phyloP scores from a whole-genome alignment of 2,329 filamentous ascomycete species.

The Calonectria leucothoes region DNA sequence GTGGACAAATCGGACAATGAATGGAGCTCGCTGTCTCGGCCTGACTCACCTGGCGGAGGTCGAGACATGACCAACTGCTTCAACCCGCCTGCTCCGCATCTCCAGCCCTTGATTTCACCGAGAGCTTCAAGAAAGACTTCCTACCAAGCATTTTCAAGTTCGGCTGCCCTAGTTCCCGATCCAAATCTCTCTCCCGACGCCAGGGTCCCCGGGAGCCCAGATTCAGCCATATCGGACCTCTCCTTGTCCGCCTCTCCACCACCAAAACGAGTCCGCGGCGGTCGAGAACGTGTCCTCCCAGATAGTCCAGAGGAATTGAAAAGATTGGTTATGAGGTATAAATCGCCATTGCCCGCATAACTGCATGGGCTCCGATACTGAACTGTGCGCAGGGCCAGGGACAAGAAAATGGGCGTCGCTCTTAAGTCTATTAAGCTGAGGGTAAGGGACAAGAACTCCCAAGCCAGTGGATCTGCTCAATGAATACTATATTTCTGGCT shows the following conservation, averaged over 20 bases:
- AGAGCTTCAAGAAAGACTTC: no score
- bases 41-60: background rate
- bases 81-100: background rate
- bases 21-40: background rate
- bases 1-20: background rate
- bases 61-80: background rate
- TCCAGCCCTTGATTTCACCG: background rate
- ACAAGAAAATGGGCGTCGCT: background rate
- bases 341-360: background rate
- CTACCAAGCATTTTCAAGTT: background rate
- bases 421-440: background rate
- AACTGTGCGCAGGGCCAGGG: background rate
- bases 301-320: background rate
- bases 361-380: background rate
- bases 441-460: background rate
- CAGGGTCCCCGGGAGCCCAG: background rate
- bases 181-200: background rate
- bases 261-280: background rate
- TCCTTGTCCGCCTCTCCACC: conserved; percentile 1
- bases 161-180: background rate
- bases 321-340: background rate
- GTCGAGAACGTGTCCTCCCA: background rate
- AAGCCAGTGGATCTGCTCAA: background rate
- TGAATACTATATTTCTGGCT: background rate
- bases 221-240: conserved; percentile 19